phyloP scores from a whole-genome alignment of 345 rosid genomes.

The Zanthoxylum bungeanum region DNA sequence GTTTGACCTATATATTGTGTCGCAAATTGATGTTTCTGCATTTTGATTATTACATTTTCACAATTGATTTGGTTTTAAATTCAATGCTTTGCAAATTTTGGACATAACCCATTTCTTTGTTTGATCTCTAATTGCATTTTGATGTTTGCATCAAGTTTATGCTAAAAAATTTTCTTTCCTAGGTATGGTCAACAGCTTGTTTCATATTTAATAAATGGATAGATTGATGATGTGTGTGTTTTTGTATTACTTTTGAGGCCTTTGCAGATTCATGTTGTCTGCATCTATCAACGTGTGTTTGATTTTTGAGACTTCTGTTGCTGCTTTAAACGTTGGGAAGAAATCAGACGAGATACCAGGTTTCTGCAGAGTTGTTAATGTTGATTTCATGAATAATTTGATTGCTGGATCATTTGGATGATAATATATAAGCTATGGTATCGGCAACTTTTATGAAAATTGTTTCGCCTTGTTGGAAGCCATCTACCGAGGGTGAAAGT shows the following conservation, averaged over 20 bases:
- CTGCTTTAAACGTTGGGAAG: constrained; percentile 41
- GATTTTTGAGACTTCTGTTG: constrained; percentile 52
- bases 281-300: constrained; percentile 51
- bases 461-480: constrained; percentile 88
- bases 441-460: constrained; percentile 57
- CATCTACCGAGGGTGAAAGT: constrained; percentile 67
- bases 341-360: constrained; percentile 34
- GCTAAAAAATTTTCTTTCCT: neutral
- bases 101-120: neutral
- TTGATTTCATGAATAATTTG: constrained; percentile 43
- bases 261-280: constrained; percentile 75
- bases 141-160: neutral
- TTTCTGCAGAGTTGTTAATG: constrained; percentile 27
- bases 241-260: neutral
- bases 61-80: constrained; percentile 6
- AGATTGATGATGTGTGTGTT: neutral
- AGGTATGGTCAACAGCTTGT: neutral
- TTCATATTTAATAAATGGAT: neutral
- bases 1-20: neutral
- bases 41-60: neutral
- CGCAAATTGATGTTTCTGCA: constrained; percentile 24
- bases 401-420: constrained; percentile 61
- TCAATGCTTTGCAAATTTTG: neutral
- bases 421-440: constrained; percentile 85
- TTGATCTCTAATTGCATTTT: neutral